Conservation (phyloP, 345 rosid species). For the Gossypium stocksii region DNA sequence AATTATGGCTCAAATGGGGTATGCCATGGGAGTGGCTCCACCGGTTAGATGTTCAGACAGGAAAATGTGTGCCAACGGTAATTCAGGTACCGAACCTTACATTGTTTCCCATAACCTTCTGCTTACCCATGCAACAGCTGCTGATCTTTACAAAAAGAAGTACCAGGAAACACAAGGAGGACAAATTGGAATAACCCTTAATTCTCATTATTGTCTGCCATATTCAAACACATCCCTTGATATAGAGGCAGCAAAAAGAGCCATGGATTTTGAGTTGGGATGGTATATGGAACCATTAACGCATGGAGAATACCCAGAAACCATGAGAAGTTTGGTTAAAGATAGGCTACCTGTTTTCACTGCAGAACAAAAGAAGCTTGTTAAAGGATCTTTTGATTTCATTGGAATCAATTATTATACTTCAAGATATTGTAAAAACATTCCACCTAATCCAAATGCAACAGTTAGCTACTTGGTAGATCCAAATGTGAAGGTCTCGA, state of each 20-base stretch:
- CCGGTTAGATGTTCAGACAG: constrained; percentile 31
- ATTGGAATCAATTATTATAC: constrained; percentile 45
- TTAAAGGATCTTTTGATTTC: constrained; percentile 40
- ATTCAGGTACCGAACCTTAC: constrained; percentile 41
- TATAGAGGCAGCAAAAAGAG: constrained; percentile 29
- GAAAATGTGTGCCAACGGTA: constrained; percentile 18
- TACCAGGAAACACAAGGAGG: constrained; percentile 36
- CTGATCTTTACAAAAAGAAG: constrained; percentile 32
- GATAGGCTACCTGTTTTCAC: constrained; percentile 42
- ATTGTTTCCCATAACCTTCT: constrained; percentile 31
- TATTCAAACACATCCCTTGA: constrained; percentile 31
- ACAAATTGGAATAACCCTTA: constrained; percentile 36
- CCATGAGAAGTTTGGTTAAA: constrained; percentile 34
- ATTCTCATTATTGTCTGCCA: constrained; percentile 30
- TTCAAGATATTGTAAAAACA: constrained; percentile 28
- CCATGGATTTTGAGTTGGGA: constrained; percentile 38
- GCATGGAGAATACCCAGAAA: constrained; percentile 37
- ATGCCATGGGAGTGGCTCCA: constrained; percentile 20
- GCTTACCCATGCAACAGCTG: constrained; percentile 47
- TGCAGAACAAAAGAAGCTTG: constrained; percentile 27
- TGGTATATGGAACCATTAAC: constrained; percentile 50
- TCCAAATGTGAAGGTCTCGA: constrained; percentile 2
- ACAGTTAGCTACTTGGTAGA: constrained; percentile 18
- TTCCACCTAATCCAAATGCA: constrained; percentile 12
- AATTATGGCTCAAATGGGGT: constrained; percentile 24